A percentile compares a stretch with the other conserved stretches of the same genome.
Evolutionary conservation across 2,329 filamentous ascomycete species (phyloP).

Genomic region (Diaporthe helianthi): DNA sequence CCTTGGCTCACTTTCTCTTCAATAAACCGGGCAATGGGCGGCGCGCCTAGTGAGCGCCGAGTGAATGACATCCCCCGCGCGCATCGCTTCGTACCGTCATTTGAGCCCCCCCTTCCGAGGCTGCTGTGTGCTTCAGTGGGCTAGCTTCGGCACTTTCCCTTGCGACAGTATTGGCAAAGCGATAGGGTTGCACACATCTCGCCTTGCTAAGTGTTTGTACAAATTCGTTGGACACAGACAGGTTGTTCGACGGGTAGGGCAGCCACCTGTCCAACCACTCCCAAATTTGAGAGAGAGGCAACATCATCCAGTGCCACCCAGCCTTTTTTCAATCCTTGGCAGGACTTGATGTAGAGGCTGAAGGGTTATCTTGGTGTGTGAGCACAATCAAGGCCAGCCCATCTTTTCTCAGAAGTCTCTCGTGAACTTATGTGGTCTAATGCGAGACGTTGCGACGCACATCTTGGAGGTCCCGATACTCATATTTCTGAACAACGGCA

Average conservation of each 20-base stretch:
- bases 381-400: not conserved
- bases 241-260: not conserved
- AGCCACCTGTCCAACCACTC: not conserved
- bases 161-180: slow-evolving; percentile 11
- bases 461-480: not conserved
- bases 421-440: not conserved
- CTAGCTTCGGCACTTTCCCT: slow-evolving; percentile 25
- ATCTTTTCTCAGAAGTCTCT: not conserved
- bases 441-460: not conserved
- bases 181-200: slow-evolving; percentile 15
- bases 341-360: slow-evolving; percentile 8
- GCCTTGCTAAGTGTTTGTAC: slow-evolving; percentile 4
- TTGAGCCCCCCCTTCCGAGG: not conserved
- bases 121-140: not conserved
- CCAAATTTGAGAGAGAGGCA: not conserved
- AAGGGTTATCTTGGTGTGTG: not conserved
- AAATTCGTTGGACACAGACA: slow-evolving; percentile 4
- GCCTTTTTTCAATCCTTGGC: not conserved
- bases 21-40: not conserved
- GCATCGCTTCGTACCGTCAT: slow-evolving; percentile 7
- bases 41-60: not conserved
- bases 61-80: slow-evolving; percentile 4
- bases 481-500: not conserved
- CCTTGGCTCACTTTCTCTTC: not conserved
- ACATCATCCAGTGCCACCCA: slow-evolving; percentile 3